Percentiles rank a stretch among this genome's conserved stretches.
These are phyloP conservation scores for Debaryomyces nepalensis DNA, from an alignment of 1,139 yeast genomes.

Conservation along the genomic window DNA sequence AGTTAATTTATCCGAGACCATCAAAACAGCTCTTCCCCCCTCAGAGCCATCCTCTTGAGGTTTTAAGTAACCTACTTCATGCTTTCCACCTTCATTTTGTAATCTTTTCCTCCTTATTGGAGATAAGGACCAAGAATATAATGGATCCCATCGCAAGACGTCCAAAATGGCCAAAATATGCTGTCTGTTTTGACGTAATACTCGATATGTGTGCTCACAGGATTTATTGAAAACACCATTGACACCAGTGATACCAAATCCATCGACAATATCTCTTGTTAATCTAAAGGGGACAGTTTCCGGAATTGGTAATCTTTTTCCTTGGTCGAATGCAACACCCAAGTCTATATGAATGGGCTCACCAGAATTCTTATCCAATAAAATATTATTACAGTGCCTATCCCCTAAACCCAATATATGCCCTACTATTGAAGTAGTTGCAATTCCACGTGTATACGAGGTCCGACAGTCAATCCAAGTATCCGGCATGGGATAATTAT, in stretches of 20 bases:
- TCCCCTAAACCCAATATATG: constrained; percentile 91
- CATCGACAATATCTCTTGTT: constrained; percentile 90
- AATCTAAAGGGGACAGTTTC: constrained; percentile 93
- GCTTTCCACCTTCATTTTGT: constrained; percentile 45
- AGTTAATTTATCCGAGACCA: constrained; percentile 69
- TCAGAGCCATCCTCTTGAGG: constrained; percentile 67
- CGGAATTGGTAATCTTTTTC: constrained; percentile 80
- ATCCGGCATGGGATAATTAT: constrained; percentile 67
- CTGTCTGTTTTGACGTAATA: constrained; percentile 65
- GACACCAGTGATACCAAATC: constrained; percentile 83
- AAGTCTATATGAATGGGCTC: constrained; percentile 95
- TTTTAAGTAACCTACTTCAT: constrained; percentile 24
- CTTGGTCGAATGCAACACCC: constrained; percentile 96
- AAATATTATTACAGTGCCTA: constrained; percentile 87
- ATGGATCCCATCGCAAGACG: constrained; percentile 89
- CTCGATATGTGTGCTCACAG: constrained; percentile 75
- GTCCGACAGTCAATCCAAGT: constrained; percentile 73
- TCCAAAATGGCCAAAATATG: constrained; percentile 82
- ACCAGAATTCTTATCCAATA: constrained; percentile 78
- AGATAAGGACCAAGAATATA: constrained; percentile 87
- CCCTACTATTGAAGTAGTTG: constrained; percentile 86
- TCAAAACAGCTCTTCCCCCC: constrained; percentile 76
- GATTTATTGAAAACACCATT: constrained; percentile 75
- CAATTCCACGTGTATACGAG: constrained; percentile 77
- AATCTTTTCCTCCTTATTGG: constrained; percentile 64